Base-by-base conservation (phyloP, 345 rosid species). In the Arabidopsis arenosa region DNA sequence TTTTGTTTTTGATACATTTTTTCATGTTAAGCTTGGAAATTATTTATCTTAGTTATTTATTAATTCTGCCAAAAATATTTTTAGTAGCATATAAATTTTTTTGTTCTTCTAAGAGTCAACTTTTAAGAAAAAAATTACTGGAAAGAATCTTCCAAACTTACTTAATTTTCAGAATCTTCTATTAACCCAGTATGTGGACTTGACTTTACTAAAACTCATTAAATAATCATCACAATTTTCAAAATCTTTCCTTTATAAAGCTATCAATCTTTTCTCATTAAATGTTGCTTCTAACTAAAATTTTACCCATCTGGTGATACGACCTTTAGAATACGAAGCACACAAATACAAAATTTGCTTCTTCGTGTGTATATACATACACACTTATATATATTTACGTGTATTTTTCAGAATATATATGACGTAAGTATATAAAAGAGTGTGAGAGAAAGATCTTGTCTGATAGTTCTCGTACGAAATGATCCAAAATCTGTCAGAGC, bases 401-500 rank as follows among this genome's bases (percentile, higher is more conserved):
- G 4, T n/a, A 0, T 63, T 60, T 18, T 43, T 23, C 32, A 3
- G 1, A 37, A 4, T 55, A 59, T n/a, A 10, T 49, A 49, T 72
- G 81, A 72, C 69, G 74, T 72, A 52, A 65, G 63, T 55, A 48
- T 48, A 10, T 28, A 56, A 70, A 64, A 70, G 55, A 45, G 63
- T 11, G 17, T 28, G 33, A 48, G 51, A 66, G 63, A 66, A 55
- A 72, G 67, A 66, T 72, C 69, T 72, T 78, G 77, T 78, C 77
- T 72, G 81, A 78, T 78, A 78, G 81, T 78, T 78, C 77, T 72
- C 77, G 68, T 72, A 72, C 77, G 81, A 65, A 75, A 65, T 72
- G 77, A 78, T 78, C 68, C 81, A 78, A 78, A 78, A 78, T 78
- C 64, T 60, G 77, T 72, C 81, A 78, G 81, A 72, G 77, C 69